phyloP scores from a whole-genome alignment of 2,329 filamentous ascomycete species.

The Apiospora kogelbergensis region DNA sequence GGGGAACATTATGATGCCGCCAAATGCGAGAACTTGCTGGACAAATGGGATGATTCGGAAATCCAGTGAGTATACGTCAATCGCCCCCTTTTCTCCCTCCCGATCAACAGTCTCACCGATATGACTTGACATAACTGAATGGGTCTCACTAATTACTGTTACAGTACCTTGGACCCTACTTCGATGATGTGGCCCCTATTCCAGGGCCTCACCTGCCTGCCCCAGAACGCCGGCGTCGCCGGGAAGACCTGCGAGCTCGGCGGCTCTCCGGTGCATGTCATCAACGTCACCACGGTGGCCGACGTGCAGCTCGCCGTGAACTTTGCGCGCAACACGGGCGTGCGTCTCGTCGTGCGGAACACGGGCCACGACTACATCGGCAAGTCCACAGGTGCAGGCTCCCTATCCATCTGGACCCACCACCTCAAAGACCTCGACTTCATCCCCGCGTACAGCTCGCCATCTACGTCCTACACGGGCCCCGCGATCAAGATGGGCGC shows the following conservation, averaged over 20 bases:
- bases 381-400: constrained; percentile 36
- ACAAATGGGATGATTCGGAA: constrained; percentile 27
- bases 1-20: constrained; percentile 27
- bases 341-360: constrained; percentile 49
- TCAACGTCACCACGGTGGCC: constrained; percentile 39
- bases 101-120: no score
- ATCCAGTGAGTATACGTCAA: constrained; percentile 19
- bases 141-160: background rate
- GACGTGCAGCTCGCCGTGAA: constrained; percentile 46
- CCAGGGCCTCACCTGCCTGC: constrained; percentile 25
- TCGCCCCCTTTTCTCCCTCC: background rate
- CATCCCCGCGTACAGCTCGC: constrained; percentile 28
- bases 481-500: constrained; percentile 55
- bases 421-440: constrained; percentile 32
- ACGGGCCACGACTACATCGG: constrained; percentile 51
- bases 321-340: constrained; percentile 44
- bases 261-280: constrained; percentile 40
- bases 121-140: no score
- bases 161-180: constrained; percentile 37
- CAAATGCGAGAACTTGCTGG: constrained; percentile 25
- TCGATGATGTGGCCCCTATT: constrained; percentile 42
- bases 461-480: constrained; percentile 34
- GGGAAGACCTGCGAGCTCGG: constrained; percentile 36
- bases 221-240: constrained; percentile 23
- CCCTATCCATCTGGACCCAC: constrained; percentile 39